Evolutionary conservation across 768 basidiomycete species (phyloP), one percentile per base, ranked within the genome.

Genomic region (Rickenella mellea): DNA sequence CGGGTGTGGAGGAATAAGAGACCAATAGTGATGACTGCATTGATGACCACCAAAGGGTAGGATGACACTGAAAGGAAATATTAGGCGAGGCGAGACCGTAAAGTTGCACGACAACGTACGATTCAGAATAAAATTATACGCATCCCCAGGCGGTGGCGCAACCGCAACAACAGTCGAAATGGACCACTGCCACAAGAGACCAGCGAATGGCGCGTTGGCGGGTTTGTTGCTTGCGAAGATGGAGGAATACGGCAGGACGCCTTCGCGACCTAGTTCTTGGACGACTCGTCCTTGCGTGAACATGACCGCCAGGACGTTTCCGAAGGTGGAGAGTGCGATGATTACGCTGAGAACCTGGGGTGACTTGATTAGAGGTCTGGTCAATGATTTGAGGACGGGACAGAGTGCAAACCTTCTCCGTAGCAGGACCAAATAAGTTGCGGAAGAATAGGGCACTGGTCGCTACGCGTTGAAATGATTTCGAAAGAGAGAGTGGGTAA

Each of bases 261-360:
- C 54, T 42, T 55, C 54, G 24, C 54, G 48, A n/a, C 54, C 54
- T 25, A 72, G 61, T 53, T 76, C 74, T 19, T 72, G 66, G 22
- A 74, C 59, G 35, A 73, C 56, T 28, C 73, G 64, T 11, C 69
- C 58, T 54, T 68, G 56, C 6, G 66, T 70, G 41, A 71, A 58
- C 29, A 63, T 55, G 27, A 5, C 3, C 11, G 33, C 10, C 15
- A 33, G 14, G 9, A 36, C 24, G 3, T 19, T 10, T 10, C 11
- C 19, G 15, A 19, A 36, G 12, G 11, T 36, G 24, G 8, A 30
- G 15, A 36, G 24, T 36, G 24, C 9, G 33, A 19, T 15, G 24
- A 17, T 36, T 36, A 36, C 33, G 24, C 19, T 22, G 12, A 22
- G 19, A 17, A 36, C 24, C 33, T 36, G 15, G 24, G 4, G 19